Percentiles rank a stretch among this genome's conserved stretches.
Evolutionary conservation across 2,329 filamentous ascomycete species (phyloP).

Genomic region (Ustulina deusta): DNA sequence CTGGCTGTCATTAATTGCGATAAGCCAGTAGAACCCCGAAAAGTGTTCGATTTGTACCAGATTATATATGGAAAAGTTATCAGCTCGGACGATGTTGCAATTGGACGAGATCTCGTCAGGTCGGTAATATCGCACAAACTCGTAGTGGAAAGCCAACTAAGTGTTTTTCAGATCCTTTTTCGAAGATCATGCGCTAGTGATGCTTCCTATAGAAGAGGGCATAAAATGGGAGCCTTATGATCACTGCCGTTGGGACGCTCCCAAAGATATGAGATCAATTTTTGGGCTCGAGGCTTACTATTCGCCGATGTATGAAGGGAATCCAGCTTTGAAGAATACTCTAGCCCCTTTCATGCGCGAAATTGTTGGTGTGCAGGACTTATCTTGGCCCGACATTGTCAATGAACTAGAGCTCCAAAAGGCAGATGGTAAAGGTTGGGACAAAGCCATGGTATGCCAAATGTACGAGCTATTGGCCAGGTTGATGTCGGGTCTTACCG

Average conservation of each 20-base stretch:
- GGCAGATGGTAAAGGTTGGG: background rate
- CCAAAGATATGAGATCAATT: background rate
- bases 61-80: conserved; percentile 12
- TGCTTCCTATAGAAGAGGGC: background rate
- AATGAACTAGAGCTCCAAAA: conserved; percentile 8
- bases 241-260: conserved; percentile 13
- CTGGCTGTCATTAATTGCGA: background rate
- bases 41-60: conserved; percentile 12
- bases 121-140: background rate
- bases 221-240: conserved; percentile 6
- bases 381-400: conserved; percentile 14
- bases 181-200: conserved; percentile 7
- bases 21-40: background rate
- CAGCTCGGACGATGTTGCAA: background rate
- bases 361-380: conserved; percentile 3
- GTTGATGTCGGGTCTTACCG: background rate
- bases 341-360: conserved; percentile 11
- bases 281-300: conserved; percentile 9
- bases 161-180: background rate
- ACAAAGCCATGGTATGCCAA: background rate
- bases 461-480: conserved; percentile 2
- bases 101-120: conserved; percentile 4
- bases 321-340: background rate
- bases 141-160: background rate
- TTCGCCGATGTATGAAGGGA: background rate